Base-by-base conservation (phyloP, 345 rosid genomes). In the Cardiospermum halicacabum region DNA sequence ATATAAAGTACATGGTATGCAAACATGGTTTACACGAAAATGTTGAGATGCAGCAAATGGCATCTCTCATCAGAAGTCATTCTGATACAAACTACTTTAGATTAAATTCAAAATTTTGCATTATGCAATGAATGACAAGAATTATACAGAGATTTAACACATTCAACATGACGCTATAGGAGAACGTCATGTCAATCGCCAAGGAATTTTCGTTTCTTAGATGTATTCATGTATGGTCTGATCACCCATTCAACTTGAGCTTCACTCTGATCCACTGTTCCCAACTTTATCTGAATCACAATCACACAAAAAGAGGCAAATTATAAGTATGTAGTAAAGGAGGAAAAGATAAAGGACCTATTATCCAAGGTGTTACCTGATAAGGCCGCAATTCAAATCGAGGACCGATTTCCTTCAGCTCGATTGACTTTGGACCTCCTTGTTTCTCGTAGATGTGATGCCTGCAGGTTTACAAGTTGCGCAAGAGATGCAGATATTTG, bases 331-430 rank as follows among this genome's bases (percentile, higher is more conserved):
- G 47, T 43, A 11, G 48, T 18, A 49, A 10, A 63, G 5, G 5
- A 0, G 40, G 13, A 19, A 4, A 19, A 6, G 16, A n/a, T 24
- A 27, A 16, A 22, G 3, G 51, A 30, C 54, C 36, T 39, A 30
- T 16, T 16, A 34, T 37, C 7, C 27, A 24, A 19, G n/a, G 22
- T 64, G 1, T 40, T 82, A 93, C 97, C 89, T 89, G 86, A 80
- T 88, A 91, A 25, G 85, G 91, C 56, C 83, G 83, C 81, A 94
- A 71, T 70, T 94, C 99, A 61, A 91, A 94, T 48, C 96, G 76
- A 47, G 97, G 97, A 73, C 99, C 99, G 31, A 89, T 75, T 66
- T 91, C 97, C 77, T 81, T 83, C 56, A 94, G 92, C 73, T 85
- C 96, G 18, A 89, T 47, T 25, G 92, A 74, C 72, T 87, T 94